Evolutionary conservation across 129 eudicot species (phyloP), one percentile per base, ranked within the genome.

Genomic region (Artemisia annua): DNA sequence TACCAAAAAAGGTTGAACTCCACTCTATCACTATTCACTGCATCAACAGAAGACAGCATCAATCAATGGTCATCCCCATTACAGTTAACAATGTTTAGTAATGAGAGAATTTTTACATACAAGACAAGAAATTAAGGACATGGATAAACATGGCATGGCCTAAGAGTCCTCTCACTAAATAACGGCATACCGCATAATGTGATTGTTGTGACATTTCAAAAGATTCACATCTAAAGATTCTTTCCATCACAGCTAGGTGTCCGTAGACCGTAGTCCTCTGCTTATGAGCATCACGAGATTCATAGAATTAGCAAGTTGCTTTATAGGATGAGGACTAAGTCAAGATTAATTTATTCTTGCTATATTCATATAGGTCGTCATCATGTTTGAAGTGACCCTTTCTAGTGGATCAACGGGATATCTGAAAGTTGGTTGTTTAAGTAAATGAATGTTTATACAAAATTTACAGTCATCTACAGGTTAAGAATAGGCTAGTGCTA

Each of bases 401-500:
- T 39, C 46, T 39, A 39, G 6, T 39, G 46, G 46, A 39, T 39
- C 2, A 39, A 39, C 7, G 46, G 46, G 46, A 39, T 39, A 39
- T 39, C 46, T 8, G 46, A 39, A 39, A 39, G 46, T 39, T 39
- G 0, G 9, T 12, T 22, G 35, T 60, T 11, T 24, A 7, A 39
- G 46, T 39, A 39, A 39, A 39, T 7, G 1, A 39, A 39, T 39
- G 46, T 61, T 9, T 7, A 61, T 13, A 61, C 26, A 39, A n/a
- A 4, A 4, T 15, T 2, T 26, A 17, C 19, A 63, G 35, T 18
- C 14, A 63, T 73, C 26, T 73, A 28, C 62, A 17, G 24, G 11
- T 46, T 67, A 73, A 72, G 13, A 62, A 49, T 73, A 48, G 59
- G 49, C 56, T 16, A 73, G 56, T 62, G 77, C 12, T 46, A 72